Evolutionary conservation across 2,329 filamentous ascomycete genomes (phyloP).

Genomic region (Trichoderma semiorbis): DNA sequence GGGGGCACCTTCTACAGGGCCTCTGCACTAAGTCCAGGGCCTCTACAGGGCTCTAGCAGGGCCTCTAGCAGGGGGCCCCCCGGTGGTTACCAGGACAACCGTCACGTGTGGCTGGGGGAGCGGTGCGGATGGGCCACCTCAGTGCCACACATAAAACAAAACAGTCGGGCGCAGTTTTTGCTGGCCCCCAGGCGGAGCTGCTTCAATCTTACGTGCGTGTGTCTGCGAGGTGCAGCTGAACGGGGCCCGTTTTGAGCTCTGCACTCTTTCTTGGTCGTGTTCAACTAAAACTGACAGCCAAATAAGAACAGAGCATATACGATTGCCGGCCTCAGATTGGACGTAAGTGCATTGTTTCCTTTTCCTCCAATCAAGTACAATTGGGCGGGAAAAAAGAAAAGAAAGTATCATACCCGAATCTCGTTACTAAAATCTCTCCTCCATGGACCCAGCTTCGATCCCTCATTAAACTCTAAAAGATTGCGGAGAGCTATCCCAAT

Average conservation of each 20-base stretch:
- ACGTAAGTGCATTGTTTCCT: background rate
- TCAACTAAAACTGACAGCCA: background rate
- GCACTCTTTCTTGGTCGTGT: background rate
- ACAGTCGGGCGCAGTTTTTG: background rate
- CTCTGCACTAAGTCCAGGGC: background rate
- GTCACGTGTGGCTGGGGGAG: background rate
- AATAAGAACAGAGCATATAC: background rate
- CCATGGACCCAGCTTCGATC: constrained; percentile 1
- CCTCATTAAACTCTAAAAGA: constrained; percentile 1
- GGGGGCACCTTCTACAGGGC: background rate
- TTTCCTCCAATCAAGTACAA: background rate
- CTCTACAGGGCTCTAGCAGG: background rate
- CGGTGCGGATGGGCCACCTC: background rate
- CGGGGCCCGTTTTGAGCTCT: background rate
- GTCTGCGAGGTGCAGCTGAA: background rate
- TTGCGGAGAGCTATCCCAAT: constrained; percentile 1
- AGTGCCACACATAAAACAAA: constrained; percentile 10
- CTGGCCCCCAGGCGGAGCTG: background rate
- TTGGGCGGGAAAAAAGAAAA: background rate
- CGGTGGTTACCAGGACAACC: background rate
- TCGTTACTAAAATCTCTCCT: background rate
- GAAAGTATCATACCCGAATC: background rate
- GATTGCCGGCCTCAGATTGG: background rate
- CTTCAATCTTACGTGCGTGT: background rate
- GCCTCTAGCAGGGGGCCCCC: background rate